Base-by-base conservation (phyloP, 2,329 filamentous ascomycete genomes). In the Venturia effusa region DNA sequence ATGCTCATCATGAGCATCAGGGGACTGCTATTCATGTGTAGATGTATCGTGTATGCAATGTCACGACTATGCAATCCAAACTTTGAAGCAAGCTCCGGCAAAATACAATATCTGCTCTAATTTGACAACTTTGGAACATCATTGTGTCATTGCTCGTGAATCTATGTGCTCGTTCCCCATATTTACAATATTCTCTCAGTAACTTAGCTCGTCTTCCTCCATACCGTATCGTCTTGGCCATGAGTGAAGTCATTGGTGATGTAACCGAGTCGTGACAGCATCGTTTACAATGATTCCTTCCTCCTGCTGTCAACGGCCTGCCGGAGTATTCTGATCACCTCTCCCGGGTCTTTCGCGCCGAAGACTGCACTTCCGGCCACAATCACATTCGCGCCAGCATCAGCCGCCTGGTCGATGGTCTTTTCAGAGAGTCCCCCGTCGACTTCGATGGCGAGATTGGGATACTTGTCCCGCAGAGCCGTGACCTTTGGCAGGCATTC, bases 351-450 rank as follows among this genome's bases (percentile, higher is more conserved):
- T 72, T 91, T 83, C 22, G 94, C 93, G 41, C 92, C 92, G 76
- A 97, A 99, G 8, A 99, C 92, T 48, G 94, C 94, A 71, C 90
- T 96, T 37, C 94, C 94, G 13, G 94, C 93, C 61, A 99, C 94
- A 72, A 99, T 99, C 64, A 99, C 94, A 71, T 99, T 99, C 64
- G 94, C 94, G 40, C 94, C 94, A 0, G 94, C 94, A 66, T 96
- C 91, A 0, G 94, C 94, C 8, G 94, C 94, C 73, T 93, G 89
- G 71, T 94, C 92, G 69, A 99, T 94, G 0, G 94, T 99, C 68
- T 86, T 85, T 63, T 91, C 86, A 1, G 91, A 92, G 55, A 99
- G 77, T 3, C 94, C 94, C 62, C 94, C 94, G 74, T 99, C 94
- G 48, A 99, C 93, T 78, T 99, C 94, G 71, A 99, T 99, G 78